Percentiles rank a stretch among this genome's conserved stretches.
phyloP scores from a whole-genome alignment of 805 yeast genomes.

The Yarrowia sp. region DNA sequence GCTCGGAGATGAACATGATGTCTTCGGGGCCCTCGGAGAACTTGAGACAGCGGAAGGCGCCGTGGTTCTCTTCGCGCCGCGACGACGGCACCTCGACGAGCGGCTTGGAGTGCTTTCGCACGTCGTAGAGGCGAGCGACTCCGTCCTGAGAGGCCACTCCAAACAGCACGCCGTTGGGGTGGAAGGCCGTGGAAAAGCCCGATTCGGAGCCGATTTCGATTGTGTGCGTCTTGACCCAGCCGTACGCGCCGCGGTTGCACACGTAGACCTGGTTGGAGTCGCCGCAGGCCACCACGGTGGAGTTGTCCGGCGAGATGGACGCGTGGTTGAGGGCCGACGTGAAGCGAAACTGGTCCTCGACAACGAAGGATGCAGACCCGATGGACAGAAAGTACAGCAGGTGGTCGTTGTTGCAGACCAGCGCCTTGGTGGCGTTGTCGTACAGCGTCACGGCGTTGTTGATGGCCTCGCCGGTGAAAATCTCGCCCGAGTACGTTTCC shows the following conservation, averaged over 20 bases:
- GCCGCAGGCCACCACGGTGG: slow-evolving; percentile 61
- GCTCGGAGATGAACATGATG: slow-evolving; percentile 73
- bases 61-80: slow-evolving; percentile 46
- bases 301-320: slow-evolving; percentile 23
- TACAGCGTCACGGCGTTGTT: slow-evolving; percentile 64
- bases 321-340: slow-evolving; percentile 18
- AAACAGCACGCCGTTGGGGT: slow-evolving; percentile 69
- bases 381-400: slow-evolving; percentile 65
- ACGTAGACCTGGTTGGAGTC: slow-evolving; percentile 69
- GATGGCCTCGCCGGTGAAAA: slow-evolving; percentile 66
- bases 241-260: slow-evolving; percentile 33
- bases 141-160: slow-evolving; percentile 89
- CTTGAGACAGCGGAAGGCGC: slow-evolving; percentile 67
- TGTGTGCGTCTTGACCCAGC: slow-evolving; percentile 41
- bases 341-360: slow-evolving; percentile 10
- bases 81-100: slow-evolving; percentile 44
- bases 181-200: slow-evolving; percentile 80
- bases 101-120: slow-evolving; percentile 52
- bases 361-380: slow-evolving; percentile 25
- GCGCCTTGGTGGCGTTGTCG: slow-evolving; percentile 50
- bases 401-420: slow-evolving; percentile 82
- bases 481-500: slow-evolving; percentile 49
- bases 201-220: slow-evolving; percentile 64
- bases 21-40: slow-evolving; percentile 71
- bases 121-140: slow-evolving; percentile 68